Percentiles rank a stretch among this genome's conserved stretches.
Evolutionary conservation across 371 early-diverging fungal genomes (phyloP).

Genomic region (Circinella minor): DNA sequence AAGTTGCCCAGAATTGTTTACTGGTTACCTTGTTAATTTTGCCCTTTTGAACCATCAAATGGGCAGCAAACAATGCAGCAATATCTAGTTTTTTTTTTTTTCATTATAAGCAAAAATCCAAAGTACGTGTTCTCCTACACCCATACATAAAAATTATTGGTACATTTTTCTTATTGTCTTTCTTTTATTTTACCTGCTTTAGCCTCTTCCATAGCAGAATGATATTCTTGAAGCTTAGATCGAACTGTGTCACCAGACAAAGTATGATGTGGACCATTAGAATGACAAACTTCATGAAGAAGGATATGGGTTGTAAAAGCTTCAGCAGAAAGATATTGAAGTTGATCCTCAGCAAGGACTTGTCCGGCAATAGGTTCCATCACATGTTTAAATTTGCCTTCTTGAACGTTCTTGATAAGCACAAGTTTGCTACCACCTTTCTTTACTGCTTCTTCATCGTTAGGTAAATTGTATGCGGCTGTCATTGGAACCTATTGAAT

Average conservation of each 20-base stretch:
- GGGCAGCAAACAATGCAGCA: conserved; percentile 78
- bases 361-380: conserved; percentile 69
- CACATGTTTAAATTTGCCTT: conserved; percentile 74
- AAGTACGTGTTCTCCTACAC: conserved; percentile 55
- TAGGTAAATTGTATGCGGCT: conserved; percentile 86
- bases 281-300: conserved; percentile 82
- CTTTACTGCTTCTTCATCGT: conserved; percentile 81
- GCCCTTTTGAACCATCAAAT: conserved; percentile 65
- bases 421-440: conserved; percentile 79
- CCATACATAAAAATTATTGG: too few relatives aligned
- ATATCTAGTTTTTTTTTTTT: conserved; percentile 54
- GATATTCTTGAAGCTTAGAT: conserved; percentile 70
- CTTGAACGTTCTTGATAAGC: conserved; percentile 83
- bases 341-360: conserved; percentile 62
- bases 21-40: conserved; percentile 63
- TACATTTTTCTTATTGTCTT: too few relatives aligned
- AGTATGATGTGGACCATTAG: conserved; percentile 77
- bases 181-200: conserved; percentile 64
- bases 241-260: conserved; percentile 69
- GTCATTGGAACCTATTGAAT: conserved; percentile 54
- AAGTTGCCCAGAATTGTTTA: conserved; percentile 77
- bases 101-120: conserved; percentile 4
- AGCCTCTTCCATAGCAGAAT: conserved; percentile 83
- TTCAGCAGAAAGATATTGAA: conserved; percentile 63
- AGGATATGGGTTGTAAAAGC: conserved; percentile 83